A percentile compares a stretch with the other conserved stretches of the same genome.
Evolutionary conservation across 305 asterid species (phyloP).

Genomic region (Petunia hybrid): DNA sequence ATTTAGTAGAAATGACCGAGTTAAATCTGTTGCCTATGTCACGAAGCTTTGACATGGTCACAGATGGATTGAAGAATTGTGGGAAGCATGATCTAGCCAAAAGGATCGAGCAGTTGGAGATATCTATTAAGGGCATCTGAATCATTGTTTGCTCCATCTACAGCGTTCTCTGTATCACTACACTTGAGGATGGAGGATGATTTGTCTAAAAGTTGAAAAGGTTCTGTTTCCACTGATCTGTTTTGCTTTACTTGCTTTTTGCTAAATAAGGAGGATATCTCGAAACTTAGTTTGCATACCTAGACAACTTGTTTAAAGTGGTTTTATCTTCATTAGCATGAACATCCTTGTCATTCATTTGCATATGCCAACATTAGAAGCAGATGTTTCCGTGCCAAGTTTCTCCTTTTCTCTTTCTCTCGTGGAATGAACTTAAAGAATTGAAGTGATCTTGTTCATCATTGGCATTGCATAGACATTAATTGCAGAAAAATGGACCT

Average conservation of each 20-base stretch:
- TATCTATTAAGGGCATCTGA: constrained; percentile 70
- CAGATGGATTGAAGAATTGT: constrained; percentile 85
- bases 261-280: neutral
- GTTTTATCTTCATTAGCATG: constrained; percentile 12
- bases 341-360: constrained; percentile 12
- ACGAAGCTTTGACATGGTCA: constrained; percentile 84
- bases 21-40: constrained; percentile 69
- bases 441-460: neutral
- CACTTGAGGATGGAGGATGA: neutral
- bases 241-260: neutral
- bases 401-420: neutral
- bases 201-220: constrained; percentile 6
- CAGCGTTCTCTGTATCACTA: neutral
- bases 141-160: constrained; percentile 17
- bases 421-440: neutral
- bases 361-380: neutral
- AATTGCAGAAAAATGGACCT: constrained; percentile 7
- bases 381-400: neutral
- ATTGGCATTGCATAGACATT: neutral
- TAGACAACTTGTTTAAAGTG: neutral
- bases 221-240: neutral
- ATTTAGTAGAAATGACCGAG: constrained; percentile 94
- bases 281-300: neutral
- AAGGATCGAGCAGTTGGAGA: constrained; percentile 71
- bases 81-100: constrained; percentile 95